phyloP scores from a whole-genome alignment of 2,329 filamentous ascomycete species.

The Alternaria ventricosa region DNA sequence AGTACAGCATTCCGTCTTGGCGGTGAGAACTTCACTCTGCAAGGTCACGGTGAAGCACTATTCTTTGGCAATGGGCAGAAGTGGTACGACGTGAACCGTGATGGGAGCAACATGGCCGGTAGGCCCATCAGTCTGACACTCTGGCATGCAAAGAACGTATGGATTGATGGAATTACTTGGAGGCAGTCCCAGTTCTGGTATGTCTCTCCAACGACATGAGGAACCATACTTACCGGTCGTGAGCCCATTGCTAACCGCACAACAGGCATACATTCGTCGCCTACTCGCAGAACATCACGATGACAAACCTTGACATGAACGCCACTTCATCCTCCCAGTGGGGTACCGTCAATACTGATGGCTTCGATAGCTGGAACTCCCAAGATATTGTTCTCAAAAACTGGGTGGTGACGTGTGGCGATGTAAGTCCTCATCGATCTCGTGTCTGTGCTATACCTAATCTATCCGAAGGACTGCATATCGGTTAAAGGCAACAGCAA shows the following conservation, averaged over 20 bases:
- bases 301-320: slow-evolving; percentile 62
- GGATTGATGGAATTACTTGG: slow-evolving; percentile 53
- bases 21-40: slow-evolving; percentile 31
- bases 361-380: slow-evolving; percentile 60
- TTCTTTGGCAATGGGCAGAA: slow-evolving; percentile 40
- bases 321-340: slow-evolving; percentile 54
- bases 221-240: neutral
- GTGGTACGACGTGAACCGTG: slow-evolving; percentile 51
- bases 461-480: slow-evolving; percentile 62
- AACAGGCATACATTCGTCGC: slow-evolving; percentile 53
- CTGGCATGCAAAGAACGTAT: slow-evolving; percentile 55
- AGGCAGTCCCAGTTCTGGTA: slow-evolving; percentile 59
- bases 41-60: slow-evolving; percentile 32
- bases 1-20: slow-evolving; percentile 34
- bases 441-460: slow-evolving; percentile 41
- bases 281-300: slow-evolving; percentile 58
- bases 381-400: slow-evolving; percentile 55
- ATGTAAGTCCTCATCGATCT: slow-evolving; percentile 28
- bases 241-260: neutral
- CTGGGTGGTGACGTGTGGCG: slow-evolving; percentile 51
- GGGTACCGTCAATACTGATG: slow-evolving; percentile 59
- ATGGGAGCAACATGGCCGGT: slow-evolving; percentile 52
- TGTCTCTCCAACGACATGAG: neutral
- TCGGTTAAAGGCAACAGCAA: slow-evolving; percentile 66
- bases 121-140: slow-evolving; percentile 56